Evolutionary conservation across 2,329 filamentous ascomycete species (phyloP).

Genomic region (Microsporum ferrugineum): DNA sequence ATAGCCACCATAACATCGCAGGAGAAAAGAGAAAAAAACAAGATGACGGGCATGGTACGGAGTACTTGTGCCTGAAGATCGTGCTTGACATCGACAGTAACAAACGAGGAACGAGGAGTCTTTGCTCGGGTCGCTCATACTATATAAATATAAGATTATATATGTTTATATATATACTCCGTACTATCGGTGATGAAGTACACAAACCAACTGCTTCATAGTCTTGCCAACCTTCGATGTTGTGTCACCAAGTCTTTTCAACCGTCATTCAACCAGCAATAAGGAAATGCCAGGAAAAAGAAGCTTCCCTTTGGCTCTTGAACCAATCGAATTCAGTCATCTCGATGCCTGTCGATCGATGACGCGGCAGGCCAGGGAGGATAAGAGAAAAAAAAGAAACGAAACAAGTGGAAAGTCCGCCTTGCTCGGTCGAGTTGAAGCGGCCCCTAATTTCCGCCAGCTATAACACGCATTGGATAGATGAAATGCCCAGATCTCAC

Average conservation of each 20-base stretch:
- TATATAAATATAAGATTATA: not conserved
- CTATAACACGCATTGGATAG: not conserved
- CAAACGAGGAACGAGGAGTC: not conserved
- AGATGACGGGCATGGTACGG: not conserved
- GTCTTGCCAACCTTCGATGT: not conserved
- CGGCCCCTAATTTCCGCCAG: not conserved
- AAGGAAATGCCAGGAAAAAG: not conserved
- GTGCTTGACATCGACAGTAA: not conserved
- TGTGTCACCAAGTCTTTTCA: not conserved
- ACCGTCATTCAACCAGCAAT: not conserved
- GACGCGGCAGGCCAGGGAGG: not conserved
- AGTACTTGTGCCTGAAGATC: not conserved
- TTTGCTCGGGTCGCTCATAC: not conserved
- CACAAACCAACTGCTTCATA: not conserved
- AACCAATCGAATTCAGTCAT: not conserved
- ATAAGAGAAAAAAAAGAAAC: not conserved
- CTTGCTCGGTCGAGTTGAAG: not conserved
- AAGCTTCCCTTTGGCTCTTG: not conserved
- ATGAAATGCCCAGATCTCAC: not conserved
- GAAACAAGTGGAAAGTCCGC: not conserved
- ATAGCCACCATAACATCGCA: not conserved
- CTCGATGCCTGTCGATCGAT: conserved; percentile 2
- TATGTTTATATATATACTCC: not conserved
- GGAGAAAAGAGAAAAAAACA: not conserved
- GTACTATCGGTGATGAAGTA: not conserved